These are phyloP conservation scores for Cryptococcus sp. DNA, from an alignment of 1,284 basidiomycete genomes.

Conservation along the genomic window DNA sequence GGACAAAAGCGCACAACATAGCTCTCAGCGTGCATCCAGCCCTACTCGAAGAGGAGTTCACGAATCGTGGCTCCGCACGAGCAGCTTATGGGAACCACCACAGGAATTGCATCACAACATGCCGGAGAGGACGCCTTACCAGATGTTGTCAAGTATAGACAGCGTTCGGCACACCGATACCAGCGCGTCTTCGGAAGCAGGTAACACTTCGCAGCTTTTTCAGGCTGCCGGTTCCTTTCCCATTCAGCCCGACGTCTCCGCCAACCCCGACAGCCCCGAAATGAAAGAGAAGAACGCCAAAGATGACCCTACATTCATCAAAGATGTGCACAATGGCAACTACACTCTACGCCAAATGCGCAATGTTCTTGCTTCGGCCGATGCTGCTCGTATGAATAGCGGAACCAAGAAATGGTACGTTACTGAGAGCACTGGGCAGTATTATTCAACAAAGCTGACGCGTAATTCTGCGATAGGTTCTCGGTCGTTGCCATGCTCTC, in stretches of 20 bases:
- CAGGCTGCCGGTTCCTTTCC: background rate
- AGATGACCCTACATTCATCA: no score
- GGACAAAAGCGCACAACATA: background rate
- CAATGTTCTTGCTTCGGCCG: background rate
- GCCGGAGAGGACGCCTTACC: constrained; percentile 5
- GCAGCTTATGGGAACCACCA: constrained; percentile 12
- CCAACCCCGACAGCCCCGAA: no score
- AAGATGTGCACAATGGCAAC: no score
- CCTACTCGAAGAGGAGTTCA: constrained; percentile 9
- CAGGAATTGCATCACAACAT: background rate
- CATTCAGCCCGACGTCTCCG: no score
- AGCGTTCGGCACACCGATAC: constrained; percentile 1
- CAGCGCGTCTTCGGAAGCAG: background rate
- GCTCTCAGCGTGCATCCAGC: constrained; percentile 8
- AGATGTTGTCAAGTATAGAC: constrained; percentile 9
- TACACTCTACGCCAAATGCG: background rate
- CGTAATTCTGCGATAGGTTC: background rate
- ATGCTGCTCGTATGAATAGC: background rate
- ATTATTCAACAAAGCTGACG: background rate
- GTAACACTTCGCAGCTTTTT: background rate
- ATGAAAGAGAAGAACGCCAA: no score
- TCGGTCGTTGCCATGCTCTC: background rate
- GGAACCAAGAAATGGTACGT: background rate
- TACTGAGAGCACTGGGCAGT: background rate
- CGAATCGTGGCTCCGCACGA: constrained; percentile 15